Evolutionary conservation across 768 basidiomycete species (phyloP), one percentile per base, ranked within the genome.

Genomic region (Naematelia encephala): DNA sequence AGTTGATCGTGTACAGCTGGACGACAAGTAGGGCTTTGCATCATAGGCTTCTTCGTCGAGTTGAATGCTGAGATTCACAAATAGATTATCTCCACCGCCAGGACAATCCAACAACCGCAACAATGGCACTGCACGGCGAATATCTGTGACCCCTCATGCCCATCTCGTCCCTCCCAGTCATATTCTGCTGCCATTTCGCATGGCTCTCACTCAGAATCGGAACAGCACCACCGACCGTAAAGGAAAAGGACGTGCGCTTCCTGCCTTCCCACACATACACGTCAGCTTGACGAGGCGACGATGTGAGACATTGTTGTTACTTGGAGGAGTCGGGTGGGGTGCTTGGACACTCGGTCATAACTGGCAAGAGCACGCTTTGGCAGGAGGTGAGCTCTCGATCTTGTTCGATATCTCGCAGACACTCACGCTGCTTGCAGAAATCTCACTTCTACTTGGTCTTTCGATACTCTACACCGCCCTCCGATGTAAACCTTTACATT

Each of bases 351-450:
- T 76, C 8, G 69, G 59, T 1, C 42, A 14, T 25, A 14, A 56
- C 49, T 68, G 66, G 72, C 61, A 63, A 8, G 74, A 70, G 44
- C 54, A 56, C 19, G 70, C 73, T 19, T 26, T 70, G 12, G 73
- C 70, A 21, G 74, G 68, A 47, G 62, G 68, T 69, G 60, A 60
- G 68, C n/a, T 21, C 23, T 26, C 13, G 10, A 1, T 23, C 19
- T 10, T 26, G 45, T 29, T 5, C 1, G 47, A 5, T 34, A n/a
- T 42, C 11, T 34, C 16, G 21, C 5, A 39, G 11, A 5, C n/a
- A 44, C n/a, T 57, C 3, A 42, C 19, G 30, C 25, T 54, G 19
- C 27, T 27, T n/a, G n/a, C 52, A 72, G 71, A 73, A 50, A 64
- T 70, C 29, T 53, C 54, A 30, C 46, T 70, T 0, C 56, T 73